Percentiles rank a stretch among this genome's conserved stretches.
These are phyloP conservation scores for Microstegium vimineum DNA, from an alignment of 176 grass and related monocot genomes.

Conservation along the genomic window DNA sequence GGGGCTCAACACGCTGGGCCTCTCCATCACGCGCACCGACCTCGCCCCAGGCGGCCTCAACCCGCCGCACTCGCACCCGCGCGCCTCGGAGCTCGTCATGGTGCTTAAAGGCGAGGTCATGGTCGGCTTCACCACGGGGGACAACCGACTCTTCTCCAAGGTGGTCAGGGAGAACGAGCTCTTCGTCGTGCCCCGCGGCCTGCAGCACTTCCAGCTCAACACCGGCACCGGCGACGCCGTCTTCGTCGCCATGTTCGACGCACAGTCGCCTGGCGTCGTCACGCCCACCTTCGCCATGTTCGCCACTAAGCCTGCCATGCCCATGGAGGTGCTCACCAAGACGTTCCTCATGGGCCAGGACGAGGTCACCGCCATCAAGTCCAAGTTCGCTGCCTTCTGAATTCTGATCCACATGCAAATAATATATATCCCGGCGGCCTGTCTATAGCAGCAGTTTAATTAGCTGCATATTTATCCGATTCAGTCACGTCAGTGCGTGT, in stretches of 20 bases:
- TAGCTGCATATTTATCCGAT: neutral
- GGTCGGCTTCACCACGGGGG: slow-evolving; percentile 46
- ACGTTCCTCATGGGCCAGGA: slow-evolving; percentile 48
- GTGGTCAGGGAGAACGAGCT: slow-evolving; percentile 43
- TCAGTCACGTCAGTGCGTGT: neutral
- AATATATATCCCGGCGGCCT: neutral
- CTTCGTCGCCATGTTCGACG: slow-evolving; percentile 47
- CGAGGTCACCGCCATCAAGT: slow-evolving; percentile 31
- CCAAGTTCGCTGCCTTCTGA: slow-evolving; percentile 43
- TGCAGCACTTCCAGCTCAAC: slow-evolving; percentile 75
- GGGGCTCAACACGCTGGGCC: slow-evolving; percentile 71
- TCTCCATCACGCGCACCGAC: slow-evolving; percentile 63
- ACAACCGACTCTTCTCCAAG: slow-evolving; percentile 44
- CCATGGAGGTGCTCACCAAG: slow-evolving; percentile 59
- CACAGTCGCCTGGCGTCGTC: slow-evolving; percentile 49
- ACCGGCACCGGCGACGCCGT: slow-evolving; percentile 27
- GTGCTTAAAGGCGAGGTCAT: slow-evolving; percentile 54
- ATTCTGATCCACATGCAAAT: too few relatives aligned
- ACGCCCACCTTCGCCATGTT: slow-evolving; percentile 49
- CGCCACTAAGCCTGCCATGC: slow-evolving; percentile 44
- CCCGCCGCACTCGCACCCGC: slow-evolving; percentile 69
- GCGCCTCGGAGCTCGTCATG: slow-evolving; percentile 56
- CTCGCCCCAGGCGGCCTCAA: slow-evolving; percentile 50
- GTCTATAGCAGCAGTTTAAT: neutral
- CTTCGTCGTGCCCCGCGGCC: slow-evolving; percentile 51